Base-by-base conservation (phyloP, 148 eudicot genomes). In the Nepenthes mirabilis region DNA sequence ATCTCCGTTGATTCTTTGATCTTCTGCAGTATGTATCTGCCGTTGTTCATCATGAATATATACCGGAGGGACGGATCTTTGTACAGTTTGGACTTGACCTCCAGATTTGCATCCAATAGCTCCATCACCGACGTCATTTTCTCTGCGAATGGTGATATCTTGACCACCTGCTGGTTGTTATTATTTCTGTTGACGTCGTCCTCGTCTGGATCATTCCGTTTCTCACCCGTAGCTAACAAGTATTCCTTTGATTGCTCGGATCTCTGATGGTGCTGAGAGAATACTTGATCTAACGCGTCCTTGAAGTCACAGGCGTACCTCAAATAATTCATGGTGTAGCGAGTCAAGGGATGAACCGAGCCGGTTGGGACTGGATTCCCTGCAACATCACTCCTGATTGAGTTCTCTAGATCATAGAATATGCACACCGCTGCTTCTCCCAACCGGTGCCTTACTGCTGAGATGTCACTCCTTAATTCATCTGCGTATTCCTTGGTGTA, bases 21-120 rank as follows among this genome's bases (percentile, higher is more conserved):
- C 65, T 84, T 86, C 57, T 90, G 86, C 43, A 82, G 58, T 32
- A 90, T 80, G 80, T 90, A 90, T 52, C 94, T 64, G 5, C 86
- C 87, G 33, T 90, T 90, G 72, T 90, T 90, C 97, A 90, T 90
- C 56, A 90, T 53, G 60, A 90, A 90, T 2, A 90, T 70, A 74
- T 54, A 65, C 2, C 84, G 62, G 47, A 90, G 69, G 0, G 97
- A 71, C 0, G 62, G 62, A 43, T 90, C 97, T 50, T 65, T 79
- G 55, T 90, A 90, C 13, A 86, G 81, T 58, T 58, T 78, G 3
- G 97, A 81, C 64, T 88, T 91, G 2, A 72, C 63, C n/a, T 78
- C 88, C 1, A 91, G 74, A 36, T 85, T 85, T 1, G 62, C 63
- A 32, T 91, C 94, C 23, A 87, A 47, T 6, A 82, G 68, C 47